A percentile compares a stretch with the other conserved stretches of the same genome.
phyloP scores from a whole-genome alignment of 2,329 filamentous ascomycete species.

The Coleophoma crateriformis region DNA sequence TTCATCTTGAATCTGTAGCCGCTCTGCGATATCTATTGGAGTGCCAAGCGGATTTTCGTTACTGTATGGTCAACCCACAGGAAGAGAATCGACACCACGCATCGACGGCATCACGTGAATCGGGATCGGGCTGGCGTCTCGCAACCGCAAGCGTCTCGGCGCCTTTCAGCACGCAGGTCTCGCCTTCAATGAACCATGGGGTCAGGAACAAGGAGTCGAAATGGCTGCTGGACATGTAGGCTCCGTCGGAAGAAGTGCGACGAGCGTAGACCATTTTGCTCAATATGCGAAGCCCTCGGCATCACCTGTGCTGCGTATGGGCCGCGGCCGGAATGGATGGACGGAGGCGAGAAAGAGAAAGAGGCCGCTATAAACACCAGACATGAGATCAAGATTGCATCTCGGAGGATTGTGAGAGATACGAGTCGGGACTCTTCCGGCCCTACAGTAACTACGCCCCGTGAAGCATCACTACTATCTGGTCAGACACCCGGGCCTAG shows the following conservation, averaged over 20 bases:
- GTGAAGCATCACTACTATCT: background rate
- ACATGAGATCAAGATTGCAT: background rate
- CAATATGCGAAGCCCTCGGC: background rate
- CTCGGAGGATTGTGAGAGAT: background rate
- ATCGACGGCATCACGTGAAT: too few species aligned
- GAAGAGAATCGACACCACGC: too few species aligned
- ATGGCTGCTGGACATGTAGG: conserved; percentile 1
- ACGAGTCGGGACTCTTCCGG: background rate
- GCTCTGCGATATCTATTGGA: too few species aligned
- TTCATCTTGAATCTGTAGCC: too few species aligned
- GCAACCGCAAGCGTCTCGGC: too few species aligned
- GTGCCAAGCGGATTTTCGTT: too few species aligned
- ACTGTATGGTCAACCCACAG: too few species aligned
- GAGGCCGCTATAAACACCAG: background rate
- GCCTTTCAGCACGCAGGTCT: too few species aligned
- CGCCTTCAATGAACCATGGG: background rate
- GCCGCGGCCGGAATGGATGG: conserved; percentile 18
- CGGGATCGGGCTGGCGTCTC: too few species aligned
- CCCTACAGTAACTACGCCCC: background rate
- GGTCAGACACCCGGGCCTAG: background rate
- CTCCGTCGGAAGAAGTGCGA: conserved; percentile 2
- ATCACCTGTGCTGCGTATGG: conserved; percentile 1
- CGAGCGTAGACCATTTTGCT: background rate
- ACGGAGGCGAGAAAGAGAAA: background rate
- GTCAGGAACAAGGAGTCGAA: background rate